Conservation (phyloP, 257 asterid species). For the Lycium ferocissimum region DNA sequence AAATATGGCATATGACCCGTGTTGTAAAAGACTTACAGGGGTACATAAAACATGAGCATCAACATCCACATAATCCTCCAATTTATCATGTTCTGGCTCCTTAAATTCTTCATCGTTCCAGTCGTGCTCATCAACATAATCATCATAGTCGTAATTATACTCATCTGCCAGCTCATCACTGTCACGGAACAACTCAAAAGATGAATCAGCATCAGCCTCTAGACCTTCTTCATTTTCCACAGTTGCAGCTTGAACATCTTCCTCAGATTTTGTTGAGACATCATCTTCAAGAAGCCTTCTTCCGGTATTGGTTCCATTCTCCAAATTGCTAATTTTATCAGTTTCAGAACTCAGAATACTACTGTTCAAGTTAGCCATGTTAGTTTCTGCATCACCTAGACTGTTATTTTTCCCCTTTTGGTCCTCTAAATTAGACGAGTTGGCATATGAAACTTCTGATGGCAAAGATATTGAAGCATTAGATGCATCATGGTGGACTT, state of each 20-base stretch:
- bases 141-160: slow-evolving; percentile 95
- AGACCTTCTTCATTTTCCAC: slow-evolving; percentile 87
- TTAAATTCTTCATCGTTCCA: slow-evolving; percentile 97
- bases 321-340: slow-evolving; percentile 50
- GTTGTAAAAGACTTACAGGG: slow-evolving; percentile 69
- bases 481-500: slow-evolving; percentile 40
- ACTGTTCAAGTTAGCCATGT: slow-evolving; percentile 52
- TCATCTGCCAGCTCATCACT: slow-evolving; percentile 91
- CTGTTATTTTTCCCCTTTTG: slow-evolving; percentile 52
- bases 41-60: slow-evolving; percentile 95
- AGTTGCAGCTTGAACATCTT: slow-evolving; percentile 66
- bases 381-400: slow-evolving; percentile 51
- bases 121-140: slow-evolving; percentile 75
- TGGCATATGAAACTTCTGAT: slow-evolving; percentile 43
- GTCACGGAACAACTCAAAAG: slow-evolving; percentile 90
- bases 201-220: slow-evolving; percentile 90
- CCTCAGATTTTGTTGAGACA: slow-evolving; percentile 41
- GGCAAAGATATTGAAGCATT: slow-evolving; percentile 34
- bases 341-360: slow-evolving; percentile 57
- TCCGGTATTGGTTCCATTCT: slow-evolving; percentile 51
- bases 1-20: not conserved
- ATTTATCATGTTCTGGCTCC: slow-evolving; percentile 82
- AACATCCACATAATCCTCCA: slow-evolving; percentile 83
- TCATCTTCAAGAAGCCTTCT: slow-evolving; percentile 89
- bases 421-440: slow-evolving; percentile 52